Evolutionary conservation across 1,139 yeast species (phyloP).

Genomic region (Candida sojae): DNA sequence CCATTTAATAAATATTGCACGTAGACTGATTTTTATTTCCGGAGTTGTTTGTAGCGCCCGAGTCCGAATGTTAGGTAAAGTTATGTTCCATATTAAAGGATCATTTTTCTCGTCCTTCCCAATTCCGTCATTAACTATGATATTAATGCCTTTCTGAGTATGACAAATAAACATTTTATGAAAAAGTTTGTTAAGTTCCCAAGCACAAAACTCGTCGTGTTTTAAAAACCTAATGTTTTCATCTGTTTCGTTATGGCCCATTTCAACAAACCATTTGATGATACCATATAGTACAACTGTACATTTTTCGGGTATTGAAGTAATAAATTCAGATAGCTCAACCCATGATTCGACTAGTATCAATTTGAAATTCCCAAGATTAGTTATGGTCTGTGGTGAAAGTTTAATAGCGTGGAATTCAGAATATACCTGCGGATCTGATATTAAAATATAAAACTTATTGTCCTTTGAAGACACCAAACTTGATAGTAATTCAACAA

Average conservation of each 20-base stretch:
- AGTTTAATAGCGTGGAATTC: neutral
- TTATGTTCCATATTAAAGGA: conserved; percentile 9
- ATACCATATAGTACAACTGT: conserved; percentile 11
- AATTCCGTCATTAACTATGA: conserved; percentile 9
- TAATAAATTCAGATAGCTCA: conserved; percentile 11
- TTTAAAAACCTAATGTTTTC: conserved; percentile 1
- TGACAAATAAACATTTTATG: conserved; percentile 9
- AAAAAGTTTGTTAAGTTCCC: conserved; percentile 11
- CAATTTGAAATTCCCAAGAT: conserved; percentile 5
- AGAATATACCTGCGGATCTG: conserved; percentile 9
- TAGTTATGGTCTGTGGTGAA: conserved; percentile 5
- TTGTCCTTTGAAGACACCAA: too few species aligned
- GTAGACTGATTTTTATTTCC: conserved; percentile 4
- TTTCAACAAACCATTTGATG: conserved; percentile 10
- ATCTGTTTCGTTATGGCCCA: conserved; percentile 3
- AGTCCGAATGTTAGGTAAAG: conserved; percentile 6
- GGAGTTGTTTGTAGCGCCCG: neutral
- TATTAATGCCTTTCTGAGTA: neutral
- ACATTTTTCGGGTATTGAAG: neutral
- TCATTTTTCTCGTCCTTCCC: conserved; percentile 4
- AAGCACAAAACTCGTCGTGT: conserved; percentile 8
- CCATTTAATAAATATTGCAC: conserved; percentile 12
- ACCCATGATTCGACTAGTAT: conserved; percentile 13
- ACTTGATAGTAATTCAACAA: neutral
- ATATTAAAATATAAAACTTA: conserved; percentile 7